These are phyloP conservation scores for Kwoniella sp. DNA, from an alignment of 768 basidiomycete genomes.

Conservation along the genomic window DNA sequence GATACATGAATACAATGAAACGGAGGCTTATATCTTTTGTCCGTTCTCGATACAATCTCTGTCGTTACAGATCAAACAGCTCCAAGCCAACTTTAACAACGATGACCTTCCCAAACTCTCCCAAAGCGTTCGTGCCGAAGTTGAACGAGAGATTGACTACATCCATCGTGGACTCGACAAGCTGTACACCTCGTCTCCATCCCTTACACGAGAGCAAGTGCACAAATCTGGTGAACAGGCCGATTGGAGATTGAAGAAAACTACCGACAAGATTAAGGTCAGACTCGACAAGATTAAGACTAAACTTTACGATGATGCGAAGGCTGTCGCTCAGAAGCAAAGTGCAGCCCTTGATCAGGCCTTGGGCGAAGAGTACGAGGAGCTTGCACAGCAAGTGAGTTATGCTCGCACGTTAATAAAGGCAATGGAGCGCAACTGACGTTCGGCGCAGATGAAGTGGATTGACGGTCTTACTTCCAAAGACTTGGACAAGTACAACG, in stretches of 20 bases:
- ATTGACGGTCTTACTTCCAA: constrained; percentile 43
- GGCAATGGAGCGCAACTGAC: neutral
- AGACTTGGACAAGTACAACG: constrained; percentile 32
- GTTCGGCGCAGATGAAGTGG: constrained; percentile 31
- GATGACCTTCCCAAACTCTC: constrained; percentile 25
- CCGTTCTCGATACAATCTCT: neutral
- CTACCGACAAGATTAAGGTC: constrained; percentile 28
- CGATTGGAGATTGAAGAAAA: constrained; percentile 31
- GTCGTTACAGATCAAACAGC: constrained; percentile 9
- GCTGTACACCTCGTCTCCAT: constrained; percentile 35
- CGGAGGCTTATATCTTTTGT: neutral
- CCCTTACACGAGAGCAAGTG: constrained; percentile 36
- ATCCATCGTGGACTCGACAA: constrained; percentile 46
- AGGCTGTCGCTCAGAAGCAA: constrained; percentile 25
- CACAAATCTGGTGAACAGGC: constrained; percentile 32
- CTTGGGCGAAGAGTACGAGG: constrained; percentile 26
- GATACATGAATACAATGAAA: constrained; percentile 6
- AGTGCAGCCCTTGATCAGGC: constrained; percentile 22
- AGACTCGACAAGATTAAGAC: constrained; percentile 23
- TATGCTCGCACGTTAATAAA: no score
- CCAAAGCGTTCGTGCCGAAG: constrained; percentile 22
- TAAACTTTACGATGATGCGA: constrained; percentile 21
- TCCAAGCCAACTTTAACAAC: constrained; percentile 16
- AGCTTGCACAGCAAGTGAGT: constrained; percentile 36
- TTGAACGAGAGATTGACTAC: constrained; percentile 45